Evolutionary conservation across 805 yeast genomes (phyloP).

Genomic region (Starmerella geochares): DNA sequence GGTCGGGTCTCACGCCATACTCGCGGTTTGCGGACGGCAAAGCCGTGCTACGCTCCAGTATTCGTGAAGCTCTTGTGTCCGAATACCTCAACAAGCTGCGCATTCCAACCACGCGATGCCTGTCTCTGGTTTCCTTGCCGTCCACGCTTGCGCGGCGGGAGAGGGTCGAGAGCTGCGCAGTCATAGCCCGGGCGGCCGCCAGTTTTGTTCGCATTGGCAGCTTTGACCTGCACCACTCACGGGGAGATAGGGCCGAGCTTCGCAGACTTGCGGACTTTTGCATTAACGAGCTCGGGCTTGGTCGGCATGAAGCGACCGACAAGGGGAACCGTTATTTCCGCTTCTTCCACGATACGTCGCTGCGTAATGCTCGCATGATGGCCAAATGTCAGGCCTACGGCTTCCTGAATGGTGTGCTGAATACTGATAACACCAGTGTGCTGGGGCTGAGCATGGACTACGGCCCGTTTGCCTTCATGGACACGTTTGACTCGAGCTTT

Average conservation of each 20-base stretch:
- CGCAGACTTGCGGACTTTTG: conserved; percentile 60
- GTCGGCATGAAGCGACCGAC: conserved; percentile 17
- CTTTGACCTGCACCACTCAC: conserved; percentile 69
- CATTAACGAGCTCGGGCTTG: conserved; percentile 34
- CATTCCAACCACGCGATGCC: conserved; percentile 77
- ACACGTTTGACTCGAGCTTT: conserved; percentile 64
- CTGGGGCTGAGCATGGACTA: conserved; percentile 81
- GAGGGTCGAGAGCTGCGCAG: conserved; percentile 68
- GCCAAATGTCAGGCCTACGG: conserved; percentile 90
- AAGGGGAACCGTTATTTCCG: conserved; percentile 44
- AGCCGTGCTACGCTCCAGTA: conserved; percentile 78
- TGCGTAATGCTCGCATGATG: conserved; percentile 63
- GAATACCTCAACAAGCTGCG: conserved; percentile 74
- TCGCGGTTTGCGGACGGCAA: conserved; percentile 95
- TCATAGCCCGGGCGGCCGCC: conserved; percentile 73
- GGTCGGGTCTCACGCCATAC: conserved; percentile 84
- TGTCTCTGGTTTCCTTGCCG: conserved; percentile 63
- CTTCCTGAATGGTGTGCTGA: conserved; percentile 84
- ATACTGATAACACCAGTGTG: conserved; percentile 90
- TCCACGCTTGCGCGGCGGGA: conserved; percentile 65
- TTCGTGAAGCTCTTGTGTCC: conserved; percentile 76
- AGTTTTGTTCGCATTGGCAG: conserved; percentile 83
- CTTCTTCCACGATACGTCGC: conserved; percentile 59
- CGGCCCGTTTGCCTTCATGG: conserved; percentile 92
- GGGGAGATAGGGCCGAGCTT: conserved; percentile 58